phyloP scores from a whole-genome alignment of 2,329 filamentous ascomycete genomes.

The Aspergillus quadrilineatus region DNA sequence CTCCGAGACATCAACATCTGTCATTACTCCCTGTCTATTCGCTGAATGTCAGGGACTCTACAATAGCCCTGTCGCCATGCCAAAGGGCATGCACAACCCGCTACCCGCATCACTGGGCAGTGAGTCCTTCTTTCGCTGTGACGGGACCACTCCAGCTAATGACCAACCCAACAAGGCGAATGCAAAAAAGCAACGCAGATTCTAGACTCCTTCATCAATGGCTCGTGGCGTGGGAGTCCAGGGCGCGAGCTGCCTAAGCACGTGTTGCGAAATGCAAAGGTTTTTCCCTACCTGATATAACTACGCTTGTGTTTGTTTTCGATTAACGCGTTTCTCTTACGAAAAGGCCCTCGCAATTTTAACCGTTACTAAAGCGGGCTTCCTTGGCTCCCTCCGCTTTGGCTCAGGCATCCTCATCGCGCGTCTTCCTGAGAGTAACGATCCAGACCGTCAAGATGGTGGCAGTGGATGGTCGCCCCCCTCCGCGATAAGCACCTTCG shows the following conservation, averaged over 20 bases:
- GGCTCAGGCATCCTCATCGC: conserved; percentile 49
- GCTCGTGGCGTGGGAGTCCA: conserved; percentile 82
- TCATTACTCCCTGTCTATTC: background rate
- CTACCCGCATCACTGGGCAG: conserved; percentile 47
- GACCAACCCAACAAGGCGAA: conserved; percentile 63
- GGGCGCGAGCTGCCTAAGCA: conserved; percentile 92
- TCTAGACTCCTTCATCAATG: conserved; percentile 88
- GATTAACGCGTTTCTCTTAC: background rate
- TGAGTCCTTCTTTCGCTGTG: conserved; percentile 24
- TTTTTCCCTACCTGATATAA: conserved; percentile 33
- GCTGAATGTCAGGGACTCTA: background rate
- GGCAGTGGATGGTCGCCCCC: conserved; percentile 44
- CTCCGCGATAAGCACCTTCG: conserved; percentile 45
- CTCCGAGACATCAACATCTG: background rate
- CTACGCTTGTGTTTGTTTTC: background rate
- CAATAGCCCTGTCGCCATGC: conserved; percentile 8
- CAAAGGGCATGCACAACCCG: conserved; percentile 38
- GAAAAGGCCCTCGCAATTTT: conserved; percentile 47
- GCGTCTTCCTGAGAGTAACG: conserved; percentile 33
- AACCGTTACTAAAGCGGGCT: conserved; percentile 47
- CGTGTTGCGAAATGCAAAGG: conserved; percentile 85
- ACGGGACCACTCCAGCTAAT: background rate
- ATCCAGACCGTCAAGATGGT: no score
- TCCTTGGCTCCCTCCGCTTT: conserved; percentile 47
- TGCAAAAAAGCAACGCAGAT: conserved; percentile 96